Evolutionary conservation across 2,329 filamentous ascomycete genomes (phyloP).

Genomic region (Fusarium incarnatum): DNA sequence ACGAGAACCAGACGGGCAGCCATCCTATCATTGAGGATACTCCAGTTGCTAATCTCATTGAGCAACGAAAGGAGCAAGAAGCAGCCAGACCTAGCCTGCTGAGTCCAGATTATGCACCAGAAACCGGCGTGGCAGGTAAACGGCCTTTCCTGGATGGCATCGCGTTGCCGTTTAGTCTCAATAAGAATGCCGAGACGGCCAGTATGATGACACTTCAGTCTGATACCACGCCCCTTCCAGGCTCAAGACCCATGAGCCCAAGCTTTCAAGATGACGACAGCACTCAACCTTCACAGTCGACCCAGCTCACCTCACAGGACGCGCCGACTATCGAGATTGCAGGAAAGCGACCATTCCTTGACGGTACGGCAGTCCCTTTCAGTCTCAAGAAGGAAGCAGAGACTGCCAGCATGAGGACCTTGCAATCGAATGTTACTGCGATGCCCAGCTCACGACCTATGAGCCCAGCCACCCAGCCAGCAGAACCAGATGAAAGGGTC

Average conservation of each 20-base stretch:
- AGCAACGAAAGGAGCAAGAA: constrained; percentile 55
- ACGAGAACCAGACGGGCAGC: constrained; percentile 62
- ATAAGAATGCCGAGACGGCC: constrained; percentile 71
- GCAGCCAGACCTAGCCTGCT: constrained; percentile 57
- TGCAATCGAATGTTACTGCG: constrained; percentile 59
- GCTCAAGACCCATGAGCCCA: constrained; percentile 52
- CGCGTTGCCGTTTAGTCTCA: constrained; percentile 78
- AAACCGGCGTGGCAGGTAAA: constrained; percentile 67
- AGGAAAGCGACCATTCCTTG: constrained; percentile 73
- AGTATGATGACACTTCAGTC: constrained; percentile 77
- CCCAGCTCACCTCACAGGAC: constrained; percentile 34
- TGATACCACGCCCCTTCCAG: constrained; percentile 45
- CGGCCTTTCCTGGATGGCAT: constrained; percentile 75
- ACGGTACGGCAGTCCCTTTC: constrained; percentile 79
- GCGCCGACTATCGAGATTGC: constrained; percentile 62
- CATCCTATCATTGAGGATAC: constrained; percentile 53
- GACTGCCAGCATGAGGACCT: constrained; percentile 77
- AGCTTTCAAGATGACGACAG: constrained; percentile 21
- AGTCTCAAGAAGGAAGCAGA: constrained; percentile 73
- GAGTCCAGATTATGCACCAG: constrained; percentile 57
- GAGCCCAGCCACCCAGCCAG: constrained; percentile 43
- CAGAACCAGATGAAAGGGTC: neutral
- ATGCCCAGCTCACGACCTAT: constrained; percentile 49
- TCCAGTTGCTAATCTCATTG: constrained; percentile 58
- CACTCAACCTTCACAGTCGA: constrained; percentile 29